Base-by-base conservation (phyloP, 148 eudicot genomes). In the Diospyros lotus region DNA sequence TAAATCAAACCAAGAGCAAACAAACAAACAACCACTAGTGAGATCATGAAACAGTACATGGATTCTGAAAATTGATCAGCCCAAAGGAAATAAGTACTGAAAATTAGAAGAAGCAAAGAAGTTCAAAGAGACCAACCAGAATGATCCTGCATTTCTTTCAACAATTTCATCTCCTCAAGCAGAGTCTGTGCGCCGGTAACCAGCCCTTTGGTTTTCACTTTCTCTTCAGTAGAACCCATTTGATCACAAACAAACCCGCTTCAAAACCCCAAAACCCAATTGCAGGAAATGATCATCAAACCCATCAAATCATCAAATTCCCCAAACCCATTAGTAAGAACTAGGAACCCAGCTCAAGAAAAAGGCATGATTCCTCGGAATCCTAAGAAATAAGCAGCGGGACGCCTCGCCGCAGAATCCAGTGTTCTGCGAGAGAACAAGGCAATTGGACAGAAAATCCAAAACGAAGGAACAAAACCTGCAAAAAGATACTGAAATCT, bases 111-210 rank as follows among this genome's bases (percentile, higher is more conserved):
- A 14, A 3, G 40, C 5, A 64, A 75, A 71, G 41, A 43, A 53
- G 39, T 45, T 59, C 4, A 65, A 74, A 68, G 61, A 44, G 60
- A 73, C 88, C 67, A 69, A 89, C 98, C 93, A 79, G 86, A 79
- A 63, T 93, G 92, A 55, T 91, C 98, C 81, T 89, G 96, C 87
- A 91, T 89, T 87, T 87, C 93, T 54, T 90, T 93, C 79, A 90
- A 76, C 75, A 89, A 58, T 78, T 87, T 90, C 90, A 88, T 86
- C 75, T 91, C 98, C 76, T 93, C 96, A 78, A 87, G 86, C 43
- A 93, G 67, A 78, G 77, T 85, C 43, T 88, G 85, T 69, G 89
- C 80, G 58, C 87, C 86, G 68, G 66, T 66, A 52, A 81, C 77
- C 75, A 86, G 69, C 28, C 87, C 86, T 40, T 80, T 82, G 77